phyloP scores from a whole-genome alignment of 2,329 filamentous ascomycete genomes.

The Chrysoporthe puriensis region DNA sequence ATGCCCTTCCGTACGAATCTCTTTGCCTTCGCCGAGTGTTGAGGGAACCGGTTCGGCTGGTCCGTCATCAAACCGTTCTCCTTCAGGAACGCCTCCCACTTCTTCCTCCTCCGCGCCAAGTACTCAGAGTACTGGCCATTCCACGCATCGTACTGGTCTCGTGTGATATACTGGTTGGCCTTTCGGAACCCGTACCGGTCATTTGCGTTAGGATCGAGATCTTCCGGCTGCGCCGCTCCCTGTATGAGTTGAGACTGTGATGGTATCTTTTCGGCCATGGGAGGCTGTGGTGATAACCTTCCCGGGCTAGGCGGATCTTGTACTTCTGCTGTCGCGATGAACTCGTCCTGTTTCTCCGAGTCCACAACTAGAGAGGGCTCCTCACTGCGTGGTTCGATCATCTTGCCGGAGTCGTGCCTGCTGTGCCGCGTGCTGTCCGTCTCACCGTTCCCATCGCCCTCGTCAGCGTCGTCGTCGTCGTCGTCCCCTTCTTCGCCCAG shows the following conservation, averaged over 20 bases:
- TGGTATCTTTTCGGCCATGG: slow-evolving; percentile 8
- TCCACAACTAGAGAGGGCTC: slow-evolving; percentile 22
- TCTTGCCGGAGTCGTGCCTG: slow-evolving; percentile 55
- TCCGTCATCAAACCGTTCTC: slow-evolving; percentile 75
- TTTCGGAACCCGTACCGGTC: slow-evolving; percentile 95
- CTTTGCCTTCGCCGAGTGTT: slow-evolving; percentile 81
- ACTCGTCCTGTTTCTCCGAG: slow-evolving; percentile 8
- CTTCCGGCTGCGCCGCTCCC: slow-evolving; percentile 47
- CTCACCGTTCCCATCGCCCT: slow-evolving; percentile 34
- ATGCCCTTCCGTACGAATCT: slow-evolving; percentile 92
- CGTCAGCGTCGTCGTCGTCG: slow-evolving; percentile 29
- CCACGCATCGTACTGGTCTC: slow-evolving; percentile 83
- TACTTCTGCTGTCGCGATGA: slow-evolving; percentile 12
- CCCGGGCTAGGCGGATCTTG: slow-evolving; percentile 9
- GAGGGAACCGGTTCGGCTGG: slow-evolving; percentile 76
- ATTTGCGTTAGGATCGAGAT: slow-evolving; percentile 51
- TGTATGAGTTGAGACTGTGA: slow-evolving; percentile 31
- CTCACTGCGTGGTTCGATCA: slow-evolving; percentile 40
- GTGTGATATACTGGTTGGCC: slow-evolving; percentile 75
- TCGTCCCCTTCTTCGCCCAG: slow-evolving; percentile 35
- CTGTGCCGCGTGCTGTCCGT: slow-evolving; percentile 25
- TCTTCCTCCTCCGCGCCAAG: slow-evolving; percentile 72
- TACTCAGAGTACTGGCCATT: slow-evolving; percentile 75
- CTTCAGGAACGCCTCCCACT: slow-evolving; percentile 80
- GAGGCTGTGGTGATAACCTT: slow-evolving; percentile 20